Percentiles rank a stretch among this genome's conserved stretches.
phyloP scores from a whole-genome alignment of 2,329 filamentous ascomycete genomes.

The Didymella arachidicola region DNA sequence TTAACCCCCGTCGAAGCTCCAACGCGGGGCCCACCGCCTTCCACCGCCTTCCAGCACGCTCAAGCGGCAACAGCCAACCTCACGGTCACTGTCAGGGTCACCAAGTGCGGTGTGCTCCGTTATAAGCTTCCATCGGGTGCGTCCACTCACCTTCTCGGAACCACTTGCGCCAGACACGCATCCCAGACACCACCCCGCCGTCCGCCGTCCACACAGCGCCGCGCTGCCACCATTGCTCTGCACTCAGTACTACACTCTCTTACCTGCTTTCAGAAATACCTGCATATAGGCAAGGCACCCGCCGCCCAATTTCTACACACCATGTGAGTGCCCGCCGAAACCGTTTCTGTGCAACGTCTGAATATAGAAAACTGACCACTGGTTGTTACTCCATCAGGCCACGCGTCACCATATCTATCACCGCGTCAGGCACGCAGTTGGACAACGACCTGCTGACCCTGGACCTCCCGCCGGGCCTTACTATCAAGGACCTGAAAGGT shows the following conservation, averaged over 20 bases:
- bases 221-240: constrained; percentile 18
- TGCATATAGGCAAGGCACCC: constrained; percentile 40
- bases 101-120: constrained; percentile 26
- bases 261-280: constrained; percentile 42
- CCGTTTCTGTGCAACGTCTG: constrained; percentile 47
- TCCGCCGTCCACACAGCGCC: constrained; percentile 20
- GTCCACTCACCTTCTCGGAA: constrained; percentile 28
- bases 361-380: constrained; percentile 40
- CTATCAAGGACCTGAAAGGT: constrained; percentile 83
- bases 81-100: constrained; percentile 6
- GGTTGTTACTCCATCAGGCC: constrained; percentile 62
- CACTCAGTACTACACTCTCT: constrained; percentile 45
- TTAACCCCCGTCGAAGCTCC: constrained; percentile 31
- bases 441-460: constrained; percentile 81
- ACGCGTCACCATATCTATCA: constrained; percentile 85
- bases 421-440: constrained; percentile 70
- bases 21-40: constrained; percentile 35
- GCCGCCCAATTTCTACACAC: constrained; percentile 28
- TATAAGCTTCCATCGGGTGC: constrained; percentile 31
- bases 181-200: constrained; percentile 30
- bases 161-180: constrained; percentile 26
- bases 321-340: constrained; percentile 48
- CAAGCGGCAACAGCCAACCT: constrained; percentile 8
- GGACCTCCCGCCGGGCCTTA: constrained; percentile 83
- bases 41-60: constrained; percentile 40